phyloP scores from a whole-genome alignment of 805 yeast genomes.

The Zygoascus ofunaensis region DNA sequence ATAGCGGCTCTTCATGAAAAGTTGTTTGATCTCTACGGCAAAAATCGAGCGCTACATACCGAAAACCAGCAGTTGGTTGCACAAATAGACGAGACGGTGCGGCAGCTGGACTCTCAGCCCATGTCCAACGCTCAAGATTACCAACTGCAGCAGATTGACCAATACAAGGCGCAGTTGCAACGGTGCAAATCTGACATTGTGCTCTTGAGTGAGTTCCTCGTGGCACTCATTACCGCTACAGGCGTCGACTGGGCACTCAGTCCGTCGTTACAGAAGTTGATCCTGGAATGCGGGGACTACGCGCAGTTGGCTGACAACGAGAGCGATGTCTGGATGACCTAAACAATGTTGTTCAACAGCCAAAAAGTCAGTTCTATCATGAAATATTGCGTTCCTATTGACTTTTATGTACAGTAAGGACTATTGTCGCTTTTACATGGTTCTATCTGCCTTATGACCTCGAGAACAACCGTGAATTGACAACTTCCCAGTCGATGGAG shows the following conservation, averaged over 20 bases:
- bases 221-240: slow-evolving; percentile 15
- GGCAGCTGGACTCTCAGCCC: slow-evolving; percentile 1
- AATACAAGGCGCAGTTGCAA: slow-evolving; percentile 1
- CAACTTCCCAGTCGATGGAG: slow-evolving; percentile 68
- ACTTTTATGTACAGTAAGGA: not conserved
- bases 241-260: slow-evolving; percentile 17
- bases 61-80: slow-evolving; percentile 3
- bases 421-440: not conserved
- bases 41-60: slow-evolving; percentile 3
- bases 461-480: slow-evolving; percentile 17
- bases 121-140: slow-evolving; percentile 1
- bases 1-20: not conserved
- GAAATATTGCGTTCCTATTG: not conserved
- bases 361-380: no score
- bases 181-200: slow-evolving; percentile 5
- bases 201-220: slow-evolving; percentile 15
- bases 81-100: not conserved
- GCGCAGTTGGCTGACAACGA: no score
- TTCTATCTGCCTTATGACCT: slow-evolving; percentile 1
- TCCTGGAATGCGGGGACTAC: slow-evolving; percentile 10
- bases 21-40: not conserved
- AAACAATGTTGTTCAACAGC: no score
- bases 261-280: slow-evolving; percentile 2
- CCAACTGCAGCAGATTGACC: slow-evolving; percentile 6
- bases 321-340: no score